Conservation (phyloP, 2,329 filamentous ascomycete genomes). For the Spiromastix sp. region DNA sequence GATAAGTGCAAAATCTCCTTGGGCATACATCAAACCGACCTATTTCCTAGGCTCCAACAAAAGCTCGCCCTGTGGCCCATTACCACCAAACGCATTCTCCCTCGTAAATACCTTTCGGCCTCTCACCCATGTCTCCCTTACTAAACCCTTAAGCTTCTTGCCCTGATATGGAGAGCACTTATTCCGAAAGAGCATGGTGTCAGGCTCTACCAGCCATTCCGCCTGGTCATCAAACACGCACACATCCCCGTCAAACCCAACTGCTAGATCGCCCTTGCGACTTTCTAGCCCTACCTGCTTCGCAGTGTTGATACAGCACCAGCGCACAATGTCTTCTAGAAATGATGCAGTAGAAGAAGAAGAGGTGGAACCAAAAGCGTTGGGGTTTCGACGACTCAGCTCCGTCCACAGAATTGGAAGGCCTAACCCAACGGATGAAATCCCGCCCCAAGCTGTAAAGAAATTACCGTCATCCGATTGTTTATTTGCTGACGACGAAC, state of each 20-base stretch:
- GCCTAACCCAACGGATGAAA: slow-evolving; percentile 85
- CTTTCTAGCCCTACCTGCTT: slow-evolving; percentile 75
- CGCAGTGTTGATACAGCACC: slow-evolving; percentile 81
- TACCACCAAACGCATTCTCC: slow-evolving; percentile 35
- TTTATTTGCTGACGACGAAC: slow-evolving; percentile 19
- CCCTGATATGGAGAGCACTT: slow-evolving; percentile 87
- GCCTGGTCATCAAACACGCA: slow-evolving; percentile 84
- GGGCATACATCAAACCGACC: too few relatives aligned
- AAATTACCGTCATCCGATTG: slow-evolving; percentile 59
- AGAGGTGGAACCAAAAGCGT: slow-evolving; percentile 20
- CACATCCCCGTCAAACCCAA: slow-evolving; percentile 80
- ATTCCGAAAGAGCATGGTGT: slow-evolving; percentile 90
- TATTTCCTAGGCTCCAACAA: slow-evolving; percentile 12
- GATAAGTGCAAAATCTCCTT: too few relatives aligned
- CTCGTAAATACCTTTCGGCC: slow-evolving; percentile 65
- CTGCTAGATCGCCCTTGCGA: slow-evolving; percentile 68
- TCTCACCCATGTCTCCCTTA: slow-evolving; percentile 75
- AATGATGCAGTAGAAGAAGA: slow-evolving; percentile 17
- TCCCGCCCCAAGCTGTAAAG: slow-evolving; percentile 92
- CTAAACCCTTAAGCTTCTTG: slow-evolving; percentile 64
- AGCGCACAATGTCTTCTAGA: slow-evolving; percentile 69
- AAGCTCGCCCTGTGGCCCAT: slow-evolving; percentile 23
- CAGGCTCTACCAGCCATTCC: slow-evolving; percentile 61
- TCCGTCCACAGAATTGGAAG: slow-evolving; percentile 84
- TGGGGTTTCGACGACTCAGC: slow-evolving; percentile 38